Conservation (phyloP, 345 rosid genomes). For the Luvunga scandens region DNA sequence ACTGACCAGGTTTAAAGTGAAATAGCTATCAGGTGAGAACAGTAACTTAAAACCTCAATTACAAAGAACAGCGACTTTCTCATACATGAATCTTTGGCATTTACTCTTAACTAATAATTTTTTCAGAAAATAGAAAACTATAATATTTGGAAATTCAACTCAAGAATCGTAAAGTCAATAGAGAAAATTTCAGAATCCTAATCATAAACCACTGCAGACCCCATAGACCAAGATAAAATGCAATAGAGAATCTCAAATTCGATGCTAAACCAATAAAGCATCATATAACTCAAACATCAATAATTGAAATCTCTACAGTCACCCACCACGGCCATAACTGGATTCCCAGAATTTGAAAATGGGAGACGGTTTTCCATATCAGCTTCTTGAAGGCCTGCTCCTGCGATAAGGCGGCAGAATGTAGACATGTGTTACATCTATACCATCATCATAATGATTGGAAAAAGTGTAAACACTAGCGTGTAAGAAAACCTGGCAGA, state of each 20-base stretch:
- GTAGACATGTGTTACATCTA: not conserved
- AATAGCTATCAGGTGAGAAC: not conserved
- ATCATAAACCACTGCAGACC: not conserved
- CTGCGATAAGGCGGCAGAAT: constrained; percentile 33
- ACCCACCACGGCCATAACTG: constrained; percentile 92
- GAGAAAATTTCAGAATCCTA: not conserved
- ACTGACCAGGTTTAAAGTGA: not conserved
- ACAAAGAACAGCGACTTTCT: not conserved
- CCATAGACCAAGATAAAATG: not conserved
- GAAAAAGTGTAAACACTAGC: constrained; percentile 5
- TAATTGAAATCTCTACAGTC: constrained; percentile 1
- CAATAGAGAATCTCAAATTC: not conserved
- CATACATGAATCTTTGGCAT: not conserved
- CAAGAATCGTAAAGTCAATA: not conserved
- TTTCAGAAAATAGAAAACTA: not conserved
- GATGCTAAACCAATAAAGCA: not conserved
- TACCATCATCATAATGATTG: constrained; percentile 3
- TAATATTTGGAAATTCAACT: not conserved
- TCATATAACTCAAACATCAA: not conserved
- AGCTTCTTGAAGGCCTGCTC: constrained; percentile 42
- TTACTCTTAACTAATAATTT: not conserved
- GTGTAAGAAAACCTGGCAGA: constrained; percentile 41
- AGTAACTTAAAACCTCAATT: not conserved
- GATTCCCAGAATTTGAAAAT: constrained; percentile 82
- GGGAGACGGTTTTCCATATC: constrained; percentile 75